Conservation (phyloP, 352 stramenopile species). For the Phytophthora foliorum region DNA sequence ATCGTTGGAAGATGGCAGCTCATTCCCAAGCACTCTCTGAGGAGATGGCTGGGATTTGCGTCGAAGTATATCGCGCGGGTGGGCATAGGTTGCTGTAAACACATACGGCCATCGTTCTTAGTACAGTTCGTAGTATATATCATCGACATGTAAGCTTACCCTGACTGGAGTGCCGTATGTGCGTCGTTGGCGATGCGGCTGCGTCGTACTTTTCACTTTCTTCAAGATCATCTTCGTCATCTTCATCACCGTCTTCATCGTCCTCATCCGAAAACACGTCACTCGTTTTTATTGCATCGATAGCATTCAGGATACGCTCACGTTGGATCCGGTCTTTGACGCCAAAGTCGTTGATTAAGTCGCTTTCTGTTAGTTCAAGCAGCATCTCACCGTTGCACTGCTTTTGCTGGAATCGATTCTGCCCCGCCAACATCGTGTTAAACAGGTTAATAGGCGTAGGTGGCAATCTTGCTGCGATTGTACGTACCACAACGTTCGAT, state of each 20-base stretch:
- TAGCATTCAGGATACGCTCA: constrained; percentile 78
- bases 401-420: constrained; percentile 75
- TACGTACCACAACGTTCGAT: constrained; percentile 67
- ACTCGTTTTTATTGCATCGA: constrained; percentile 82
- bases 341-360: constrained; percentile 82
- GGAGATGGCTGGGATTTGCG: constrained; percentile 55
- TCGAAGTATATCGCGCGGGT: constrained; percentile 54
- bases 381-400: constrained; percentile 79
- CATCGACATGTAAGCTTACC: constrained; percentile 12
- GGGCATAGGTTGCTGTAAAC: constrained; percentile 29
- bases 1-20: constrained; percentile 62
- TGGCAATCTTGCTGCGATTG: neutral
- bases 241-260: constrained; percentile 48
- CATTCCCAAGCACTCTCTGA: constrained; percentile 24
- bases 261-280: constrained; percentile 71
- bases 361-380: constrained; percentile 73
- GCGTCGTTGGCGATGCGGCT: neutral
- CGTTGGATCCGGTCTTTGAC: constrained; percentile 73
- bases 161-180: constrained; percentile 28
- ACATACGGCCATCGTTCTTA: neutral
- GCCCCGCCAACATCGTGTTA: constrained; percentile 3
- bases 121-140: neutral
- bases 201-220: constrained; percentile 29
- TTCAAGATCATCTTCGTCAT: constrained; percentile 44
- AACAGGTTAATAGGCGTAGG: neutral